Evolutionary conservation across 352 stramenopile species (phyloP), one percentile per base, ranked within the genome.

Genomic region (Peronosclerospora sorghi): DNA sequence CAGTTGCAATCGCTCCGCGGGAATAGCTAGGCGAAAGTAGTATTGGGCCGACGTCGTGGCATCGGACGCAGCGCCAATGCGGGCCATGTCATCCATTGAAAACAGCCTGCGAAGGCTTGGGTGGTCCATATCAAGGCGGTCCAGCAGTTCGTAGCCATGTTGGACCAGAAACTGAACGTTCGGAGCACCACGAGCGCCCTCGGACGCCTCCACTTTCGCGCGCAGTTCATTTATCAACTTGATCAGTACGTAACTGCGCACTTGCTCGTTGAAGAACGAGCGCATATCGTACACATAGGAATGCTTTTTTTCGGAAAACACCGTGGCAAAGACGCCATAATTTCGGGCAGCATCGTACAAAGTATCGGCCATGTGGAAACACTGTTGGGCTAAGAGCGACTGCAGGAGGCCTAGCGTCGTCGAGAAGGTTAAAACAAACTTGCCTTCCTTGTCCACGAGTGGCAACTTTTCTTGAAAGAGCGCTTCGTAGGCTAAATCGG

Each of bases 1-100:
- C 18, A 42, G 62, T n/a, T 68, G 52, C 20, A 87, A 54, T 36
- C 68, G 52, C 35, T 65, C 52, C 28, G 56, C 49, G 1, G 75
- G 52, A 4, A 81, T 41, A 13, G 32, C 37, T 15, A 87, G 59
- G 2, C 68, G 64, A 50, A 84, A 87, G 45, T 69, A 83, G 51
- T 82, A 80, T 44, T 81, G 61, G 0, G 48, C 56, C 7, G 48
- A 50, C 32, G 52, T 62, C 32, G 21, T 56, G 12, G 30, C 55
- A 28, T 64, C 38, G 26, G 32, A 20, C n/a, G 30, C 37, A 27
- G 54, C 49, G 0, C 50, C 58, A 53, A 86, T 54, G 46, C 72
- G 66, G 39, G 61, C 65, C 74, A 92, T 86, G 44, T 89, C 76
- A 49, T 92, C 80, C 75, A 92, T 89, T 0, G 73, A 76, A 40